Base-by-base conservation (phyloP, 306 rosid species). In the Betula pendula region DNA sequence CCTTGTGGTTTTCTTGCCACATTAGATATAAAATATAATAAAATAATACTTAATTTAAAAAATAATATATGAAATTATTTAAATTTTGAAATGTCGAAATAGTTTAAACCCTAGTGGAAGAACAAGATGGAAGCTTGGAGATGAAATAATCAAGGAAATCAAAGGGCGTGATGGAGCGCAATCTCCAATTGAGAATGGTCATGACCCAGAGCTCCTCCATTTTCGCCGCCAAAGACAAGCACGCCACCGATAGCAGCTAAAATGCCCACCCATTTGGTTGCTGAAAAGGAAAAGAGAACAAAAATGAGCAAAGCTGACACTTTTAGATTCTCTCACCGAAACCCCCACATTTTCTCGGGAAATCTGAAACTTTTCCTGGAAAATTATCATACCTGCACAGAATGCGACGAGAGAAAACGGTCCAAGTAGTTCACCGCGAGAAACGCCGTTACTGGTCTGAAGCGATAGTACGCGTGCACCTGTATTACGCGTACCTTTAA, bases 141-240 rank as follows among this genome's bases (percentile, higher is more conserved):
- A n/a, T n/a, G n/a, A n/a, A n/a, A n/a, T n/a, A n/a, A n/a, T n/a
- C n/a, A n/a, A n/a, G n/a, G n/a, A n/a, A n/a, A n/a, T n/a, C n/a
- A n/a, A n/a, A n/a, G n/a, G n/a, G n/a, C n/a, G n/a, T n/a, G n/a
- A n/a, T n/a, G n/a, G n/a, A n/a, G n/a, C n/a, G n/a, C n/a, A n/a
- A 77, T 74, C 94, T 82, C 96, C 96, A 92, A 2, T 84, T 52
- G 75, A 92, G 96, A 52, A 25, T 68, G 15, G 87, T 6, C 92
- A 90, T 65, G 70, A 92, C 82, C 63, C 78, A 40, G 1, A 92
- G 89, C 86, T 92, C 97, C 97, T 86, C 97, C 94, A 92, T 90
- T 80, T 92, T 92, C 59, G 94, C 94, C 51, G 97, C 97, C 6
- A 92, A 43, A 50, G 94, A 92, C 84, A 90, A 78, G 50, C 97